Evolutionary conservation across 2,329 filamentous ascomycete species (phyloP).

Genomic region (Fusarium sp.): DNA sequence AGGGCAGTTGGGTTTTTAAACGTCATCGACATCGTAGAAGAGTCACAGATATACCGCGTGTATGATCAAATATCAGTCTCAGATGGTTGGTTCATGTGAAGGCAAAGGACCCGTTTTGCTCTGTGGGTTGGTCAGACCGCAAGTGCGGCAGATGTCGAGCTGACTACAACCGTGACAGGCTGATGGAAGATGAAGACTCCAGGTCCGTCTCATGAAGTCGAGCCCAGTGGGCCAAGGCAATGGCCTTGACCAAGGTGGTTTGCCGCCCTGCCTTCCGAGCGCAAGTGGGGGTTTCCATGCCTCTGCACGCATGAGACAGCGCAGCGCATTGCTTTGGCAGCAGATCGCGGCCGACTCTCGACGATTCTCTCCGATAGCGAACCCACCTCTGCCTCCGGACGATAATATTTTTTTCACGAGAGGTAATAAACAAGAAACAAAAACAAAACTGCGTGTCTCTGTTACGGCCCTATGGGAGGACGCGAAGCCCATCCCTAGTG

Average conservation of each 20-base stretch:
- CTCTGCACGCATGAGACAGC: constrained; percentile 1
- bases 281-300: background rate
- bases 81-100: background rate
- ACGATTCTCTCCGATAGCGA: constrained; percentile 1
- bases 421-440: constrained; percentile 4
- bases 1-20: background rate
- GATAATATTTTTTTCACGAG: background rate
- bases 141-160: constrained; percentile 8
- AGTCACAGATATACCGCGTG: background rate
- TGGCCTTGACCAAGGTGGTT: background rate
- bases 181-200: background rate
- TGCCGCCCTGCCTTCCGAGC: background rate
- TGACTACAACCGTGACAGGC: background rate
- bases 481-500: background rate
- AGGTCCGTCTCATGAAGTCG: background rate
- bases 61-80: background rate
- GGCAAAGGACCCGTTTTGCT: background rate
- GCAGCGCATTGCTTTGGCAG: constrained; percentile 3
- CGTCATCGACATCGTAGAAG: constrained; percentile 8
- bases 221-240: background rate
- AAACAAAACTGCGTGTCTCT: constrained; percentile 5
- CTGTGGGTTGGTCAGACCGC: background rate
- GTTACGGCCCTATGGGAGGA: background rate
- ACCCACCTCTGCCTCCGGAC: background rate
- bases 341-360: background rate